Evolutionary conservation across 1,139 yeast species (phyloP).

Genomic region (Kodamaea suecica): DNA sequence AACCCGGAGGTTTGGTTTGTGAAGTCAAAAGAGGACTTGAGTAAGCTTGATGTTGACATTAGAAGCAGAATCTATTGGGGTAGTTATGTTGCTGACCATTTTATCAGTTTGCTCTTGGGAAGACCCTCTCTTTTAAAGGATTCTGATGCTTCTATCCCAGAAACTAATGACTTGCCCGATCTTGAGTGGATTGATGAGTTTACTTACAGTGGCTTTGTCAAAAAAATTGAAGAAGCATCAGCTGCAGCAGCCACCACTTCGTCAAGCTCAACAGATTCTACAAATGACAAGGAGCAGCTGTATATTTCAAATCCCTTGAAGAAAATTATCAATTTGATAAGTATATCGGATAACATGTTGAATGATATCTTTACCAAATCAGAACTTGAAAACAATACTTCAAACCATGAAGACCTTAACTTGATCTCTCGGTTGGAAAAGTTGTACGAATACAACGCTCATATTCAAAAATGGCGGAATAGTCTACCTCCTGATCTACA

Average conservation of each 20-base stretch:
- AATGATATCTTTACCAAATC: slow-evolving; percentile 49
- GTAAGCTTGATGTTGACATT: slow-evolving; percentile 48
- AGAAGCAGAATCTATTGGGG: slow-evolving; percentile 68
- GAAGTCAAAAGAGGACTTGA: slow-evolving; percentile 25
- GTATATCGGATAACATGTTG: slow-evolving; percentile 52
- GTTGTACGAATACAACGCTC: slow-evolving; percentile 42
- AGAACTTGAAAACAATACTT: slow-evolving; percentile 17
- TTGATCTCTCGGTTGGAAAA: slow-evolving; percentile 37
- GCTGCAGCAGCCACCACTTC: neutral
- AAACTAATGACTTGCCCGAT: slow-evolving; percentile 60
- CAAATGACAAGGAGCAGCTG: slow-evolving; percentile 17
- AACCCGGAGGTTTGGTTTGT: slow-evolving; percentile 60
- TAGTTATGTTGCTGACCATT: slow-evolving; percentile 61
- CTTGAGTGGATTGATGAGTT: slow-evolving; percentile 53
- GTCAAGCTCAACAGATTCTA: neutral
- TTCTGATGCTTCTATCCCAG: slow-evolving; percentile 59
- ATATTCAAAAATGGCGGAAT: slow-evolving; percentile 50
- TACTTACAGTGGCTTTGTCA: slow-evolving; percentile 27
- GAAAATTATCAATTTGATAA: slow-evolving; percentile 46
- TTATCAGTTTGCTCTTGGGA: slow-evolving; percentile 56
- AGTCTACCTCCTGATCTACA: slow-evolving; percentile 46
- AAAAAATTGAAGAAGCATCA: neutral
- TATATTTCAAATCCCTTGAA: slow-evolving; percentile 49
- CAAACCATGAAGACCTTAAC: slow-evolving; percentile 26
- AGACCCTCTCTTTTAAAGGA: slow-evolving; percentile 56